These are phyloP conservation scores for Malus hybrid DNA, from an alignment of 331 rosid species.

Conservation along the genomic window DNA sequence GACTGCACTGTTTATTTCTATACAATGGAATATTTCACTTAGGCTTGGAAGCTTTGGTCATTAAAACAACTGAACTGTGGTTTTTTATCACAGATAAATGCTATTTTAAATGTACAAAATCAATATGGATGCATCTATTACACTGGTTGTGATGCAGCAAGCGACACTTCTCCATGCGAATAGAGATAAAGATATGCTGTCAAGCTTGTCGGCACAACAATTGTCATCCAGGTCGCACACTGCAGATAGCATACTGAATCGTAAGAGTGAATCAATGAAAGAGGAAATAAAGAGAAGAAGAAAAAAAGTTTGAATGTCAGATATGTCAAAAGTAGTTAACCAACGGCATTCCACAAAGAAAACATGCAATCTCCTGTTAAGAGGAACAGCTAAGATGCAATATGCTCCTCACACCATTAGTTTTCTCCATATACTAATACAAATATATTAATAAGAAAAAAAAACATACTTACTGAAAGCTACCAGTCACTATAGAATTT, in stretches of 20 bases:
- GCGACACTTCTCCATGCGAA: conserved; percentile 92
- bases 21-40: background rate
- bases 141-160: conserved; percentile 99
- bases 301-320: background rate
- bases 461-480: background rate
- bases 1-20: background rate
- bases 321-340: background rate
- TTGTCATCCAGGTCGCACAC: conserved; percentile 99
- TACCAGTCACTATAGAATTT: background rate
- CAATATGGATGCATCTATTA: conserved; percentile 81
- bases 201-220: conserved; percentile 93
- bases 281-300: background rate
- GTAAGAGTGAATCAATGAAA: background rate
- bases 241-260: conserved; percentile 31
- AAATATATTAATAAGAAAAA: background rate
- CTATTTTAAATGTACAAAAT: background rate
- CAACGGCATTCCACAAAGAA: background rate
- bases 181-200: conserved; percentile 93
- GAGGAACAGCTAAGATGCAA: background rate
- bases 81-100: conserved; percentile 2
- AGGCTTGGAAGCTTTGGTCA: background rate
- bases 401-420: background rate
- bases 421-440: background rate
- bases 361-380: background rate
- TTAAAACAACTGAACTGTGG: background rate